phyloP scores from a whole-genome alignment of 2,329 filamentous ascomycete species.

The Xylariales sp. region DNA sequence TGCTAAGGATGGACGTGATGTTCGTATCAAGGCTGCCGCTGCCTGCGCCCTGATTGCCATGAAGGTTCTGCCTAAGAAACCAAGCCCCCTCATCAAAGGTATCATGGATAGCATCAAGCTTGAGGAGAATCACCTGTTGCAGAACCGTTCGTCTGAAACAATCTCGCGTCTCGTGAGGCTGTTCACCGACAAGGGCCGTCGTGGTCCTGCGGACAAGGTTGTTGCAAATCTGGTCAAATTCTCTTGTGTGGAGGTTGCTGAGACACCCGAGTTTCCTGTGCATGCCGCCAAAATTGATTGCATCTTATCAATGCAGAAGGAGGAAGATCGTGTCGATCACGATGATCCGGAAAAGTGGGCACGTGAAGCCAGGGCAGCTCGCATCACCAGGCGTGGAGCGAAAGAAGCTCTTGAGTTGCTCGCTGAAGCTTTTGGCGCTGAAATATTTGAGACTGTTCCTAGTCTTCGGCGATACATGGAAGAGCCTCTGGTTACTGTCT shows the following conservation, averaged over 20 bases:
- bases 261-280: constrained; percentile 89
- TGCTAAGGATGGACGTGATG: constrained; percentile 77
- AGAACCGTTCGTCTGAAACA: constrained; percentile 79
- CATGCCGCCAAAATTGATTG: constrained; percentile 74
- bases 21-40: constrained; percentile 80
- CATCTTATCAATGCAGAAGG: constrained; percentile 91
- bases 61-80: constrained; percentile 85
- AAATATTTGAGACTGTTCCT: constrained; percentile 78
- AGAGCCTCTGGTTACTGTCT: constrained; percentile 69
- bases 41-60: constrained; percentile 88
- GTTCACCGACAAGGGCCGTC: constrained; percentile 74
- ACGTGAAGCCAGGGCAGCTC: constrained; percentile 79
- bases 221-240: constrained; percentile 96
- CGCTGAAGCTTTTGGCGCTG: constrained; percentile 70
- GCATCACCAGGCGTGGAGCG: constrained; percentile 86
- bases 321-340: constrained; percentile 92
- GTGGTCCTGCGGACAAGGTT: constrained; percentile 89
- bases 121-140: constrained; percentile 86
- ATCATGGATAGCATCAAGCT: constrained; percentile 98
- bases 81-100: constrained; percentile 85
- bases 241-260: constrained; percentile 94
- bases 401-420: constrained; percentile 92
- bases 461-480: constrained; percentile 80
- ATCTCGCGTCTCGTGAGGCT: constrained; percentile 82
- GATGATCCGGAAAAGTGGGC: constrained; percentile 83